Conservation (phyloP, 225 moss, liverwort and hornwort species). For the Antitrichia curtipendula region DNA sequence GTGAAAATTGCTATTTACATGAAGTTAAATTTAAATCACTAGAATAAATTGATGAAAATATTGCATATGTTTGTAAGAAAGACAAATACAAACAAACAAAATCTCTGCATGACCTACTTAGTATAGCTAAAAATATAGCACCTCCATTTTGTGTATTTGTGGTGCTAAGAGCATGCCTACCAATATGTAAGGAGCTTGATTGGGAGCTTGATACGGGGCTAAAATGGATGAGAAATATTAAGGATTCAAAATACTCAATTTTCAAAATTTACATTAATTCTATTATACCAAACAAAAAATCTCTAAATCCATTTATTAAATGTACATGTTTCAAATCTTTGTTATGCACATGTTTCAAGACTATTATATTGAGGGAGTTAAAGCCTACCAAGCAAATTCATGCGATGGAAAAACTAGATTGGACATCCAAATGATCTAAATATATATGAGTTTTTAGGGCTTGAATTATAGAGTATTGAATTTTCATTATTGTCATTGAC, state of each 20-base stretch:
- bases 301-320: background rate
- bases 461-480: too few species aligned
- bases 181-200: background rate
- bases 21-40: background rate
- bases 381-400: accelerated
- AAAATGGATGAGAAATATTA: background rate
- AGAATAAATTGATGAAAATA: background rate
- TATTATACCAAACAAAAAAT: background rate
- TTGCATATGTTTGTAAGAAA: too few species aligned
- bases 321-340: accelerated
- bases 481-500: background rate
- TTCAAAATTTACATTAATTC: background rate
- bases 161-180: accelerated
- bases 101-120: background rate
- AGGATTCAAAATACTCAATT: background rate
- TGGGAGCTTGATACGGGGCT: accelerated
- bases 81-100: background rate
- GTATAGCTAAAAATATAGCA: background rate
- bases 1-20: background rate
- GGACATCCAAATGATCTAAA: accelerated
- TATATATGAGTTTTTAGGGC: background rate
- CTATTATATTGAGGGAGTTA: background rate
- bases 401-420: background rate
- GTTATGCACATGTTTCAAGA: too few species aligned
- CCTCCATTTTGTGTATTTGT: background rate